Base-by-base conservation (phyloP, 108 stramenopile genomes). In the Discostella stelligeroides region DNA sequence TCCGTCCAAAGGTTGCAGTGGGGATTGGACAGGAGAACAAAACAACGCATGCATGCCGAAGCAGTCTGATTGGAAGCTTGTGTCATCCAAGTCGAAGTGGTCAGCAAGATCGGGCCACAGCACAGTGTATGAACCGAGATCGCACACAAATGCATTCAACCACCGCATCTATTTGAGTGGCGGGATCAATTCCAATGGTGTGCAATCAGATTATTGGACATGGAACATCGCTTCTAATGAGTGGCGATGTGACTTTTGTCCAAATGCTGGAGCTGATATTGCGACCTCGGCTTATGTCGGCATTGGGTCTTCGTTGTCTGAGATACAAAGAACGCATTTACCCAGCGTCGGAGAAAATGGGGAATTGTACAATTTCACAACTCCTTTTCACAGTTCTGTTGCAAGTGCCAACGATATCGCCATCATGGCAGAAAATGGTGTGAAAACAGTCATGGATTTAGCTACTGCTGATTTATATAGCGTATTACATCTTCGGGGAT, bases 201-300 rank as follows among this genome's bases (percentile, higher is more conserved):
- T 78, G 10, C 60, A 72, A 54, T 63, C 72, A 1, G 85, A 86
- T 66, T 76, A 78, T 40, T 86, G 85, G 85, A 72, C 63, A 51
- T 67, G 79, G 80, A 61, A 53, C 6, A 63, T 66, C 20, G 17
- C 65, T 23, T 29, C 62, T 65, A 57, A 57, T 0, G 60, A 28
- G 6, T 80, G 79, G 79, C 40, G 34, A 40, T 61, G 66, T 25
- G 78, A 79, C 59, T 75, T 75, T 27, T 58, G 29, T 28, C 7
- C 49, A 21, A 41, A 34, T 0, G 15, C 43, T 25, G 49, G 30
- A 10, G 24, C 41, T 40, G 24, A 58, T 46, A 47, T 10, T 27
- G 34, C 30, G 29, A 57, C 30, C 6, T n/a, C 54, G 14, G 24
- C 39, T 0, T 27, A 28, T 50, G 46, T 66, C 27, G 60, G 56